Evolutionary conservation across 2,329 filamentous ascomycete genomes (phyloP).

Genomic region (Mycosphaerelloides madeirae): DNA sequence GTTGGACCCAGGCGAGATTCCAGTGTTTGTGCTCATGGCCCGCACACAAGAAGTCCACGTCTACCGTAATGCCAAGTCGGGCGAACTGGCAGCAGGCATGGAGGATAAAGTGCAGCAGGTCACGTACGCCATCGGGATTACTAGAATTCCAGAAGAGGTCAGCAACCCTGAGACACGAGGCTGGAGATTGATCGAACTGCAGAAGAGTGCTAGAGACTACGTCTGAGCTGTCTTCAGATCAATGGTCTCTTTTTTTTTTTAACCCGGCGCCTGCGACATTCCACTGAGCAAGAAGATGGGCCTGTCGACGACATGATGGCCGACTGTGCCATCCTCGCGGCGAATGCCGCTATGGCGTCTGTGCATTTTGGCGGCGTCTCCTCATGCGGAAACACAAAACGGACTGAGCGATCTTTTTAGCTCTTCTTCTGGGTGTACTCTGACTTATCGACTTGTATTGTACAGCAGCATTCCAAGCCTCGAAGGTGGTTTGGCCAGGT

Average conservation of each 20-base stretch:
- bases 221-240: constrained; percentile 46
- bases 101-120: constrained; percentile 98
- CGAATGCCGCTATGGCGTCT: constrained; percentile 5
- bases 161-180: constrained; percentile 94
- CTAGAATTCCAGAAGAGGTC: constrained; percentile 87
- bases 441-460: too few relatives aligned
- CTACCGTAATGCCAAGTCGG: constrained; percentile 86
- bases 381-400: too few relatives aligned
- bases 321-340: neutral
- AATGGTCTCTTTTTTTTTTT: neutral
- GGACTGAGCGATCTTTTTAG: too few relatives aligned
- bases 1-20: constrained; percentile 79
- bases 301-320: neutral
- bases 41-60: constrained; percentile 97
- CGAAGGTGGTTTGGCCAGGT: too few relatives aligned
- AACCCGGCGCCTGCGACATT: neutral
- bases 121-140: constrained; percentile 96
- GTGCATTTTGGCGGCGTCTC: constrained; percentile 15
- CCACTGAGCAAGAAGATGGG: neutral
- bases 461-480: too few relatives aligned
- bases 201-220: constrained; percentile 95
- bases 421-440: too few relatives aligned
- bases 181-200: constrained; percentile 96
- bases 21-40: constrained; percentile 95
- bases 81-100: constrained; percentile 89